These are phyloP conservation scores for Lavandula angustifolia DNA, from an alignment of 257 asterid species.

Conservation along the genomic window DNA sequence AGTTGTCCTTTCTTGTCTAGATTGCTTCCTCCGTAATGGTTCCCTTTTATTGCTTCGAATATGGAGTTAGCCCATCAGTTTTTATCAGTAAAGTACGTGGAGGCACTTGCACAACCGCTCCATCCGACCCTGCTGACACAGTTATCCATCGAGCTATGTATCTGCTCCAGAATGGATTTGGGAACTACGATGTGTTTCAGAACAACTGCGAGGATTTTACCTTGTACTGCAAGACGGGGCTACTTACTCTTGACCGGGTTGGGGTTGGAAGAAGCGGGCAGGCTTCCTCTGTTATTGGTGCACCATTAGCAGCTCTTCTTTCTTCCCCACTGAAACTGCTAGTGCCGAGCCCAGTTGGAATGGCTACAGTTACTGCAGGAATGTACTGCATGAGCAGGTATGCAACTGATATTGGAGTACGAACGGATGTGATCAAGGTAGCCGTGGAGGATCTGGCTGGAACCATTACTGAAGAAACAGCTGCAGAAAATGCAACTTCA, in stretches of 20 bases:
- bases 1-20: slow-evolving; percentile 72
- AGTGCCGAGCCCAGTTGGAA: slow-evolving; percentile 69
- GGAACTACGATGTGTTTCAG: slow-evolving; percentile 70
- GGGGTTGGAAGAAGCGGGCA: slow-evolving; percentile 90
- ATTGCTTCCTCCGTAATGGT: slow-evolving; percentile 72
- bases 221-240: slow-evolving; percentile 82
- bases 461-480: slow-evolving; percentile 42
- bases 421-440: slow-evolving; percentile 70
- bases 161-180: slow-evolving; percentile 77
- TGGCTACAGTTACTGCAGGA: slow-evolving; percentile 80
- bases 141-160: slow-evolving; percentile 78
- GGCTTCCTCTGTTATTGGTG: slow-evolving; percentile 75
- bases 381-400: slow-evolving; percentile 84
- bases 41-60: slow-evolving; percentile 67
- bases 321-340: slow-evolving; percentile 72
- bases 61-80: slow-evolving; percentile 62
- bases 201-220: slow-evolving; percentile 92
- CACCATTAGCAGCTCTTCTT: slow-evolving; percentile 74
- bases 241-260: slow-evolving; percentile 58
- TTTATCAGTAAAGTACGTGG: slow-evolving; percentile 77
- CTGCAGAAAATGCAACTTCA: slow-evolving; percentile 33
- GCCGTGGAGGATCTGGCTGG: slow-evolving; percentile 71
- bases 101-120: slow-evolving; percentile 79
- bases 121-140: slow-evolving; percentile 53
- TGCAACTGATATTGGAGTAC: slow-evolving; percentile 77